Conservation (phyloP, 371 early-diverging fungal species). For the Apophysomyces elegans region DNA sequence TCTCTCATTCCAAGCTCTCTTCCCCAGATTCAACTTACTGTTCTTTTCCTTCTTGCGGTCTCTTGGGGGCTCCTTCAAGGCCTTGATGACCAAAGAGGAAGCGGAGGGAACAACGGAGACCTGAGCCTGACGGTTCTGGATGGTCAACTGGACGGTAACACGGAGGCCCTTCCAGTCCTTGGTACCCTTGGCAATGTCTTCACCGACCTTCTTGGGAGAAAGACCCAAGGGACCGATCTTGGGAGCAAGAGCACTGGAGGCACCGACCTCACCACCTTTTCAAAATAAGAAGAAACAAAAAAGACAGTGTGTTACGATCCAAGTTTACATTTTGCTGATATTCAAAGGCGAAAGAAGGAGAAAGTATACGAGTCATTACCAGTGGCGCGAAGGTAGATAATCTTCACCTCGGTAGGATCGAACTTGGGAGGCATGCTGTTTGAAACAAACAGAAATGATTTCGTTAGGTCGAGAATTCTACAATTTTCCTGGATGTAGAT, state of each 20-base stretch:
- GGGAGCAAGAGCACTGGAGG: slow-evolving; percentile 95
- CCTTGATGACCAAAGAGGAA: slow-evolving; percentile 97
- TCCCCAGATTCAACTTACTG: slow-evolving; percentile 51
- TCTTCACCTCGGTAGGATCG: slow-evolving; percentile 85
- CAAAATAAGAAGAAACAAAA: neutral
- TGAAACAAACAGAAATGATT: neutral
- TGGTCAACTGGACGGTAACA: slow-evolving; percentile 97
- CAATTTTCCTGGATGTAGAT: neutral
- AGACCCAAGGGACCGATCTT: slow-evolving; percentile 99
- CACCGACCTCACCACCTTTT: slow-evolving; percentile 72
- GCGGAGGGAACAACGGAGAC: slow-evolving; percentile 98
- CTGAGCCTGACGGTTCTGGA: slow-evolving; percentile 99
- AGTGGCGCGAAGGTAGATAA: slow-evolving; percentile 90
- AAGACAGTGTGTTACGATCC: neutral
- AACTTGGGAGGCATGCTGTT: slow-evolving; percentile 73
- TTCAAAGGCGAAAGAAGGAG: neutral
- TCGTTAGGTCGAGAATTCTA: neutral
- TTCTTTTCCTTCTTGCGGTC: slow-evolving; percentile 99
- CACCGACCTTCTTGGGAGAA: slow-evolving; percentile 99
- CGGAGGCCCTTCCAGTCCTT: slow-evolving; percentile 99
- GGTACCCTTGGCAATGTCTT: slow-evolving; percentile 99
- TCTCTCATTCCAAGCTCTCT: neutral
- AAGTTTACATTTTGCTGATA: slow-evolving; percentile 2
- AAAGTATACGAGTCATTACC: slow-evolving; percentile 55
- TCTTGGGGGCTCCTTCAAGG: slow-evolving; percentile 98